Percentiles rank a stretch among this genome's conserved stretches.
Conservation (phyloP, 2,329 filamentous ascomycete species). For the Pseudocercospora macadamiae region DNA sequence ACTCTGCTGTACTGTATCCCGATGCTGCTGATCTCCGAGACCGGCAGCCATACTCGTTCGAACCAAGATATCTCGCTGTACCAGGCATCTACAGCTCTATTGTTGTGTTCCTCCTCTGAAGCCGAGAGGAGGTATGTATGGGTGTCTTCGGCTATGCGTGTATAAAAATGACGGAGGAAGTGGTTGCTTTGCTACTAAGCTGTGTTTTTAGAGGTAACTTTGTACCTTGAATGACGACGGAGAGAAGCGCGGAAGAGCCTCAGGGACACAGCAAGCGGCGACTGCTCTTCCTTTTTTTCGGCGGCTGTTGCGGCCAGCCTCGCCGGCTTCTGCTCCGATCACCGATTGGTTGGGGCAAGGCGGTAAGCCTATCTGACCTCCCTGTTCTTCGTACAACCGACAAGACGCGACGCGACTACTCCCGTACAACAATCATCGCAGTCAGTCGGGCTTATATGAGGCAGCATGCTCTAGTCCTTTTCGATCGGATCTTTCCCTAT, state of each 20-base stretch:
- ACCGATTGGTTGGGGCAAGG: neutral
- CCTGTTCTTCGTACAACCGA: neutral
- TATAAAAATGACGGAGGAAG: neutral
- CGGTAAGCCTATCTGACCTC: neutral
- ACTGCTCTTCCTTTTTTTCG: neutral
- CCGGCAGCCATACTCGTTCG: constrained; percentile 26
- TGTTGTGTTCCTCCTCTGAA: neutral
- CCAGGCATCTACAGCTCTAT: constrained; percentile 11
- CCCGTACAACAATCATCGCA: no score
- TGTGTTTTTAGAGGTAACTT: neutral
- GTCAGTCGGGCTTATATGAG: no score
- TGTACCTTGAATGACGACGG: neutral
- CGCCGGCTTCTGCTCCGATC: neutral
- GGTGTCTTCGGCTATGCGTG: neutral
- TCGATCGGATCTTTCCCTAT: no score
- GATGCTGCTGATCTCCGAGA: constrained; percentile 22
- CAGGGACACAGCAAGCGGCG: neutral
- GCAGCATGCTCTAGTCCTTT: no score
- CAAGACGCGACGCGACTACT: no score
- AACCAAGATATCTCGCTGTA: constrained; percentile 19
- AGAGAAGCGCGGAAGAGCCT: neutral
- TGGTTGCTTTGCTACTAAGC: no score
- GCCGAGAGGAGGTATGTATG: neutral
- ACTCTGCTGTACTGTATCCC: constrained; percentile 12
- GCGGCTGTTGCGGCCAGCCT: neutral